Evolutionary conservation across 1,284 basidiomycete genomes (phyloP).

Genomic region (Marasmius fiardii): DNA sequence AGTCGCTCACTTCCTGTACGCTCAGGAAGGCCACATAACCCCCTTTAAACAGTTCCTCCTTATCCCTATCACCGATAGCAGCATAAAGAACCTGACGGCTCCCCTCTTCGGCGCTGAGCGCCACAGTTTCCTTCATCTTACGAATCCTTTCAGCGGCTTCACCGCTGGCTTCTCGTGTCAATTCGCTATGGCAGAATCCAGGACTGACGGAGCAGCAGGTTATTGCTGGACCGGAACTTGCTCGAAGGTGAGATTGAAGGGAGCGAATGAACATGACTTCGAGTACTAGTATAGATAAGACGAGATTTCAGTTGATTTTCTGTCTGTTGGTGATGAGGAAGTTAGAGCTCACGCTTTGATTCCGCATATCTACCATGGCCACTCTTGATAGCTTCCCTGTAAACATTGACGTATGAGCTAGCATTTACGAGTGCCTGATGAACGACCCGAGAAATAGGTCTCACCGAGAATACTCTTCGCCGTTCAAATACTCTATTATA

Average conservation of each 20-base stretch:
- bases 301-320: too few relatives aligned
- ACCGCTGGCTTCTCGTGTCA: slow-evolving; percentile 27
- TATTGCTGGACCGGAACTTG: slow-evolving; percentile 20
- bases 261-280: slow-evolving; percentile 40
- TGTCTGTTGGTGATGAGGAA: neutral
- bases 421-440: too few relatives aligned
- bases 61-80: slow-evolving; percentile 27
- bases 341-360: slow-evolving; percentile 28
- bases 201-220: slow-evolving; percentile 38
- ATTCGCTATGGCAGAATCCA: slow-evolving; percentile 42
- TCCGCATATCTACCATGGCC: slow-evolving; percentile 22
- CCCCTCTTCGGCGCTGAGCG: slow-evolving; percentile 36
- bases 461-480: slow-evolving; percentile 22
- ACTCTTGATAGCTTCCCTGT: too few relatives aligned
- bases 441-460: neutral
- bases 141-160: slow-evolving; percentile 14
- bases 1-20: slow-evolving; percentile 16
- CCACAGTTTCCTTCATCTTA: slow-evolving; percentile 24
- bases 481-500: slow-evolving; percentile 24
- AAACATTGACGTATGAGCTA: too few relatives aligned
- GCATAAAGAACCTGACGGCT: slow-evolving; percentile 39
- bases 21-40: slow-evolving; percentile 12
- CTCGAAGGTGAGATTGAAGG: slow-evolving; percentile 29
- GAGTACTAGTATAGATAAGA: slow-evolving; percentile 29
- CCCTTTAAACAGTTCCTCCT: slow-evolving; percentile 17